These are phyloP conservation scores for Xanthoparmelia taractica DNA, from an alignment of 495 filamentous ascomycete species.

Conservation along the genomic window DNA sequence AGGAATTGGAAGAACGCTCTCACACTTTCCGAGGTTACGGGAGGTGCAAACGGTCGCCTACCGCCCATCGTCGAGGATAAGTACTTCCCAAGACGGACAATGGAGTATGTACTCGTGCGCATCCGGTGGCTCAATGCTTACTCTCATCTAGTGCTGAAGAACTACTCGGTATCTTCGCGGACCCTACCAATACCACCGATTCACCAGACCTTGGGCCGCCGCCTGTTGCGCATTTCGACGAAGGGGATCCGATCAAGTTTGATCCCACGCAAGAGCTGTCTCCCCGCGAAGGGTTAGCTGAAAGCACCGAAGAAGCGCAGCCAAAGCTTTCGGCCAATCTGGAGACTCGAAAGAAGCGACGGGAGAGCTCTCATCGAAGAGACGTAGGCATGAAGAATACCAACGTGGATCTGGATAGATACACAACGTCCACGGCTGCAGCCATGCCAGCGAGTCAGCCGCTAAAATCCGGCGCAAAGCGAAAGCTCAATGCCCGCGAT, in stretches of 20 bases:
- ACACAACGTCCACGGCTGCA: slow-evolving; percentile 1
- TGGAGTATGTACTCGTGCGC: slow-evolving; percentile 51
- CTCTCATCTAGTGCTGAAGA: slow-evolving; percentile 36
- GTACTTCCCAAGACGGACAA: slow-evolving; percentile 59
- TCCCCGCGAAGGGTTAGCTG: slow-evolving; percentile 4
- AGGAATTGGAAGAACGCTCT: slow-evolving; percentile 42
- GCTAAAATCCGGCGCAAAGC: slow-evolving; percentile 49
- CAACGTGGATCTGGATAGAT: background rate
- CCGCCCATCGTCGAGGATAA: slow-evolving; percentile 83
- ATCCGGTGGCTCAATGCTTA: slow-evolving; percentile 16
- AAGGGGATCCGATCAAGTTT: slow-evolving; percentile 54
- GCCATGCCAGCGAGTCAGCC: slow-evolving; percentile 3
- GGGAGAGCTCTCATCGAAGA: slow-evolving; percentile 35
- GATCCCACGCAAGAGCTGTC: slow-evolving; percentile 30
- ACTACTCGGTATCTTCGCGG: slow-evolving; percentile 38
- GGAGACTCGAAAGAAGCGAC: slow-evolving; percentile 44
- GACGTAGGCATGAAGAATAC: slow-evolving; percentile 9
- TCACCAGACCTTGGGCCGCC: slow-evolving; percentile 63
- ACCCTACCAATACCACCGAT: slow-evolving; percentile 42
- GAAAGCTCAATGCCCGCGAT: slow-evolving; percentile 52
- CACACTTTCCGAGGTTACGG: slow-evolving; percentile 39
- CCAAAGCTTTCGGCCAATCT: slow-evolving; percentile 37
- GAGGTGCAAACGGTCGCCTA: slow-evolving; percentile 56
- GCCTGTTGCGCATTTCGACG: slow-evolving; percentile 54
- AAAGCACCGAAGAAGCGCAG: slow-evolving; percentile 15